Percentiles rank a stretch among this genome's conserved stretches.
Conservation (phyloP, 73 alveolate species). For the Paramecium bursaria region DNA sequence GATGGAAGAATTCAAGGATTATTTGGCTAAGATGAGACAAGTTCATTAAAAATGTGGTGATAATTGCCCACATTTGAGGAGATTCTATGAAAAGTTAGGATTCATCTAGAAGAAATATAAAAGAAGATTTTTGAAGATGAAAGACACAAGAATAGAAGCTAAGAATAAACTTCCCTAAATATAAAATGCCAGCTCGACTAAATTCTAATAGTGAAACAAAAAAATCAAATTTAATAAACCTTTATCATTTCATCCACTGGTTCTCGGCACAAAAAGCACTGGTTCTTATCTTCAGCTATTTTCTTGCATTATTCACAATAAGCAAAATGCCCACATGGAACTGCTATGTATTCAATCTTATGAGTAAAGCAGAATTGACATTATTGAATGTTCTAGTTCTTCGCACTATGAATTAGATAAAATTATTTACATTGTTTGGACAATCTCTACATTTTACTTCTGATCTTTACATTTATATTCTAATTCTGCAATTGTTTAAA, state of each 20-base stretch:
- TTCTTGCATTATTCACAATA: slow-evolving; percentile 44
- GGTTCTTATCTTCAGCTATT: neutral
- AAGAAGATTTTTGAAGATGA: slow-evolving; percentile 70
- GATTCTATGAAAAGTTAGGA: slow-evolving; percentile 68
- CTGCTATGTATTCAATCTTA: slow-evolving; percentile 20
- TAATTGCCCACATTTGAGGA: slow-evolving; percentile 69
- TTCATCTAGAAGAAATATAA: slow-evolving; percentile 55
- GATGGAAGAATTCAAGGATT: slow-evolving; percentile 58
- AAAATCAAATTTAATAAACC: too few relatives aligned
- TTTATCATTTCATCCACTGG: too few relatives aligned
- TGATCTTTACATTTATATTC: too few relatives aligned
- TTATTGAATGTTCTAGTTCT: too few relatives aligned
- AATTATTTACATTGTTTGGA: too few relatives aligned
- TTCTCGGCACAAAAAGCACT: neutral
- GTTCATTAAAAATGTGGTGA: slow-evolving; percentile 69
- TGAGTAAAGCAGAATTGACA: slow-evolving; percentile 48
- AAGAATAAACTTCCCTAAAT: slow-evolving; percentile 30
- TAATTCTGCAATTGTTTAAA: too few relatives aligned
- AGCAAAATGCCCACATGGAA: slow-evolving; percentile 45
- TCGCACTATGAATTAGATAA: too few relatives aligned
- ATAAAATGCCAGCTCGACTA: slow-evolving; percentile 11
- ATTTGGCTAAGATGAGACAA: slow-evolving; percentile 60
- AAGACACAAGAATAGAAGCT: slow-evolving; percentile 59
- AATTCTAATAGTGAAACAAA: too few relatives aligned
- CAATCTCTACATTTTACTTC: too few relatives aligned